phyloP scores from a whole-genome alignment of 2,329 filamentous ascomycete genomes.

The Neofusicoccum umdonicola region DNA sequence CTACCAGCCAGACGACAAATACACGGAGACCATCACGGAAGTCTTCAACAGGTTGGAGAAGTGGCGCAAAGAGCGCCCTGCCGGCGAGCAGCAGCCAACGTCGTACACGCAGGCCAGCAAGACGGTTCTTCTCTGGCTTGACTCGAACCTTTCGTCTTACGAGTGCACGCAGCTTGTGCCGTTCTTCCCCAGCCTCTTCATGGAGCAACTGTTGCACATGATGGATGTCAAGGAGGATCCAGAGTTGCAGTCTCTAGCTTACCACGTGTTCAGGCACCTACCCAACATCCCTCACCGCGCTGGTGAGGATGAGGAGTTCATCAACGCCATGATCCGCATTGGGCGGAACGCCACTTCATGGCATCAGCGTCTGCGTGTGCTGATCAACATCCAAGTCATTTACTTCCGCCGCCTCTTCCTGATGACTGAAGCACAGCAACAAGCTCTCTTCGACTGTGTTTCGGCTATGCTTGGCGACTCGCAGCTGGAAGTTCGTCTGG shows the following conservation, averaged over 20 bases:
- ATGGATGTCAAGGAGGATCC: slow-evolving; percentile 99
- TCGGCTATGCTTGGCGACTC: slow-evolving; percentile 89
- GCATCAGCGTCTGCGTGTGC: slow-evolving; percentile 90
- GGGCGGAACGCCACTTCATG: slow-evolving; percentile 81
- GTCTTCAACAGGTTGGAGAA: slow-evolving; percentile 78
- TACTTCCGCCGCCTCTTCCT: slow-evolving; percentile 97
- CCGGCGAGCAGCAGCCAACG: slow-evolving; percentile 89
- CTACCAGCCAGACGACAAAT: slow-evolving; percentile 75
- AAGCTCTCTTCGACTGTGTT: slow-evolving; percentile 85
- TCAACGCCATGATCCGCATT: slow-evolving; percentile 81
- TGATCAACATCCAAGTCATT: slow-evolving; percentile 98
- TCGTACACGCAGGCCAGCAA: slow-evolving; percentile 95
- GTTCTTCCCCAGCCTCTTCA: slow-evolving; percentile 88
- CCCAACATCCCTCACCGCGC: slow-evolving; percentile 91
- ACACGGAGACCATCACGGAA: slow-evolving; percentile 66
- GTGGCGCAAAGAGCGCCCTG: slow-evolving; percentile 80
- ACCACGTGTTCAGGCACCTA: slow-evolving; percentile 93
- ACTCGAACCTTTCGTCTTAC: slow-evolving; percentile 83
- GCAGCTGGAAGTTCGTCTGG: slow-evolving; percentile 90
- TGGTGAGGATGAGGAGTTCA: slow-evolving; percentile 81
- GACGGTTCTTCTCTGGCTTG: slow-evolving; percentile 92
- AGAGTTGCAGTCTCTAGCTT: slow-evolving; percentile 89
- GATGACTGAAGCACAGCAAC: slow-evolving; percentile 70
- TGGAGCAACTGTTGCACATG: slow-evolving; percentile 95
- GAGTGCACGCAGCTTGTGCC: slow-evolving; percentile 88